phyloP scores from a whole-genome alignment of 257 asterid genomes.

The Solanum dulcamara region DNA sequence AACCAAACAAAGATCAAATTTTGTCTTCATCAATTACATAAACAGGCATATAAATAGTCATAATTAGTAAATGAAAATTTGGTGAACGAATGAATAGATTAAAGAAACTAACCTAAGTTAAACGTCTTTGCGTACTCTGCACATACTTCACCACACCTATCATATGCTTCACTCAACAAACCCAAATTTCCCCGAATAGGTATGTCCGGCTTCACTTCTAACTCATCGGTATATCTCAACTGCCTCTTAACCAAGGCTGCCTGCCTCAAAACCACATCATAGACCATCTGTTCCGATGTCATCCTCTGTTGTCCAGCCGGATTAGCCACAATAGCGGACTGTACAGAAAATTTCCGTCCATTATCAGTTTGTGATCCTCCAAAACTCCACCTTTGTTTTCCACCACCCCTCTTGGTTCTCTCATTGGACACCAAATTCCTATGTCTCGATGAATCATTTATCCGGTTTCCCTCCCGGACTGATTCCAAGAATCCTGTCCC shows the following conservation, averaged over 20 bases:
- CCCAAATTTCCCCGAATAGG: slow-evolving; percentile 49
- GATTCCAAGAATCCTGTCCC: slow-evolving; percentile 46
- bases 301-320: slow-evolving; percentile 62
- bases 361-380: slow-evolving; percentile 21
- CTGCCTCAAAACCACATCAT: slow-evolving; percentile 84
- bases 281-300: slow-evolving; percentile 84
- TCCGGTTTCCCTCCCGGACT: slow-evolving; percentile 35
- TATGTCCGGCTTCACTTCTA: slow-evolving; percentile 67
- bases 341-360: slow-evolving; percentile 23
- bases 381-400: slow-evolving; percentile 22
- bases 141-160: slow-evolving; percentile 88
- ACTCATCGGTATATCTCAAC: slow-evolving; percentile 28
- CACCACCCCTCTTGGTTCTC: slow-evolving; percentile 19
- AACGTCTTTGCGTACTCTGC: slow-evolving; percentile 99
- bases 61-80: not conserved
- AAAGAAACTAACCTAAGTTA: slow-evolving; percentile 67
- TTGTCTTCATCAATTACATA: not conserved
- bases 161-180: slow-evolving; percentile 81
- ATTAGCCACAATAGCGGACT: slow-evolving; percentile 44
- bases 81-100: slow-evolving; percentile 2
- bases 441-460: slow-evolving; percentile 26
- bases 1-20: not conserved
- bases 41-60: not conserved
- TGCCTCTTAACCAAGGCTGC: slow-evolving; percentile 77
- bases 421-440: slow-evolving; percentile 19